Conservation (phyloP, 1,284 basidiomycete genomes). For the Exsudoporus floridanus region DNA sequence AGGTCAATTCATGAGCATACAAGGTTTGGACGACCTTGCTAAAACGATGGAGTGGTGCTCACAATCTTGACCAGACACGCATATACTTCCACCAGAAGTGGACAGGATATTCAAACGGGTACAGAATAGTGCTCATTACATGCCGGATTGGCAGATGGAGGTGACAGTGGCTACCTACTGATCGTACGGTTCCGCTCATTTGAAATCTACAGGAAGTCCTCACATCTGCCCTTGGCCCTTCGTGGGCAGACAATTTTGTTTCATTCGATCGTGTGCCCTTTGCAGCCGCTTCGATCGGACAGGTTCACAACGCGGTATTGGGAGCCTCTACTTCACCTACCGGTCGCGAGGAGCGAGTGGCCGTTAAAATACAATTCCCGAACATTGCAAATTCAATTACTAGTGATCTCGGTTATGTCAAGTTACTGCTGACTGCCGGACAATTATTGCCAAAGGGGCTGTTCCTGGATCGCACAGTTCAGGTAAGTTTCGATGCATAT, state of each 20-base stretch:
- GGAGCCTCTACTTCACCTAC: conserved; percentile 49
- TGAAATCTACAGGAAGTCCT: conserved; percentile 70
- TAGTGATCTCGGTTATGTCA: conserved; percentile 87
- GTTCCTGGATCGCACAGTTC: conserved; percentile 86
- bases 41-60: background rate
- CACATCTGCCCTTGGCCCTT: conserved; percentile 66
- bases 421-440: conserved; percentile 79
- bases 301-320: conserved; percentile 85
- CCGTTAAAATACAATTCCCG: conserved; percentile 97
- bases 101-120: conserved; percentile 89
- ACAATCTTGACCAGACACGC: conserved; percentile 60
- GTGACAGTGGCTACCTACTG: conserved; percentile 38
- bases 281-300: conserved; percentile 96
- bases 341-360: conserved; percentile 61
- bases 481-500: conserved; percentile 40
- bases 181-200: conserved; percentile 8
- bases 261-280: conserved; percentile 87
- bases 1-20: conserved; percentile 97
- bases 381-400: conserved; percentile 86
- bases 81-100: conserved; percentile 84
- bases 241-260: conserved; percentile 74
- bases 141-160: conserved; percentile 98
- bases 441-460: conserved; percentile 83
- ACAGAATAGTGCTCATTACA: conserved; percentile 96
- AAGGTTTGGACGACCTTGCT: conserved; percentile 54